A percentile compares a stretch with the other conserved stretches of the same genome.
These are phyloP conservation scores for Lecanicillium sp. DNA, from an alignment of 2,329 filamentous ascomycete genomes.

Conservation along the genomic window DNA sequence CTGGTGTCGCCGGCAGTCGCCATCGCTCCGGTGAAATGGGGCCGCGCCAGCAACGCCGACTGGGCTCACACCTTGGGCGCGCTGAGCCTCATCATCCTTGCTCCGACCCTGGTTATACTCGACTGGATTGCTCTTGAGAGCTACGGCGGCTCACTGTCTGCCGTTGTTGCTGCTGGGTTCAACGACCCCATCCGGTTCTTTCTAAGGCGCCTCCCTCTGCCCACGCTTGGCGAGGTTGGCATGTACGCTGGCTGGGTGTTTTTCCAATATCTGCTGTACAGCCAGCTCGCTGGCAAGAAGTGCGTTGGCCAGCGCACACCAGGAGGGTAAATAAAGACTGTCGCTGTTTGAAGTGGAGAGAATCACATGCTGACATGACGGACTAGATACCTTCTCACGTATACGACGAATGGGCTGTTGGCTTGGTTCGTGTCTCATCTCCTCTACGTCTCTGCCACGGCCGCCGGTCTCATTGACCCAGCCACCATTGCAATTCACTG, in stretches of 20 bases:
- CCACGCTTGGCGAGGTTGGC: too few relatives aligned
- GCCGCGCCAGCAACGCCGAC: conserved; percentile 15
- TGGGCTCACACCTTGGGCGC: conserved; percentile 16
- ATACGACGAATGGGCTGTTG: conserved; percentile 33
- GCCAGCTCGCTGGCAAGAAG: too few relatives aligned
- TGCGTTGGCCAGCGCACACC: too few relatives aligned
- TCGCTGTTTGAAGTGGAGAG: conserved; percentile 1
- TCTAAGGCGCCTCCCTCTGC: conserved; percentile 3
- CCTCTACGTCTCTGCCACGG: conserved; percentile 18
- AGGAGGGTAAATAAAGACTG: conserved; percentile 5
- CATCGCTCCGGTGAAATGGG: conserved; percentile 12
- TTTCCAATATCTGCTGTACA: too few relatives aligned
- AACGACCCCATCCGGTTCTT: conserved; percentile 3
- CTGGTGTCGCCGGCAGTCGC: background rate
- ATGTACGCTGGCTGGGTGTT: too few relatives aligned
- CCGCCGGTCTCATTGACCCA: conserved; percentile 24
- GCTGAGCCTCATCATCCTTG: conserved; percentile 15
- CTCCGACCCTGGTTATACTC: conserved; percentile 14
- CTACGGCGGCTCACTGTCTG: conserved; percentile 13
- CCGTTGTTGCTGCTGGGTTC: conserved; percentile 4
- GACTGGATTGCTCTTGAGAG: conserved; percentile 16
- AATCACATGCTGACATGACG: background rate
- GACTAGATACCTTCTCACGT: conserved; percentile 26
- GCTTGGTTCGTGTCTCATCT: conserved; percentile 31
- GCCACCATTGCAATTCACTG: conserved; percentile 34